A percentile compares a stretch with the other conserved stretches of the same genome.
These are phyloP conservation scores for Stachybotrys echinatus DNA, from an alignment of 2,329 filamentous ascomycete species.

Conservation along the genomic window DNA sequence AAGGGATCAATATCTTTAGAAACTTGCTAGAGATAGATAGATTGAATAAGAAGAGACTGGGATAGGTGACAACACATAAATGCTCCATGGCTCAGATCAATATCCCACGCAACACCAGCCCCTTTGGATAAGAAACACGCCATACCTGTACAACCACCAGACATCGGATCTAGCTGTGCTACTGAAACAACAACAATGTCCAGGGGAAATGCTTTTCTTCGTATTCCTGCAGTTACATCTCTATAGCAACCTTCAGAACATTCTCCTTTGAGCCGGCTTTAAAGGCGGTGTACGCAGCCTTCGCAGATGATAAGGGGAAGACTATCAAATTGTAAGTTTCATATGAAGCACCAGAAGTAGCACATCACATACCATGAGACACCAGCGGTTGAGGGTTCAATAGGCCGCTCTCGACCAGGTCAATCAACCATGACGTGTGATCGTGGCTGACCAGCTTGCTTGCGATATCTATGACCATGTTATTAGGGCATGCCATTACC, in stretches of 20 bases:
- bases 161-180: too few species aligned
- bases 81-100: too few species aligned
- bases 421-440: constrained; percentile 1
- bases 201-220: too few species aligned
- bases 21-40: too few species aligned
- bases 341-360: neutral
- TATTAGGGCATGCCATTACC: neutral
- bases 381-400: neutral
- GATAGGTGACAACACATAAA: too few species aligned
- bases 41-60: too few species aligned
- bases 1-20: too few species aligned
- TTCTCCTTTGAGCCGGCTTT: constrained; percentile 1
- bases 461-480: neutral
- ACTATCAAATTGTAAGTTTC: neutral
- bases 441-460: constrained; percentile 2
- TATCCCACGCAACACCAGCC: too few species aligned
- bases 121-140: too few species aligned
- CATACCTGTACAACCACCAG: too few species aligned
- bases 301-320: neutral
- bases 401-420: neutral
- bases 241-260: constrained; percentile 1
- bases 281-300: constrained; percentile 1
- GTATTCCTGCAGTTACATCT: too few species aligned
- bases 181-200: too few species aligned
- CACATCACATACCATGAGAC: constrained; percentile 1